Conservation (phyloP, 1,284 basidiomycete genomes). For the Ustilago hordei region DNA sequence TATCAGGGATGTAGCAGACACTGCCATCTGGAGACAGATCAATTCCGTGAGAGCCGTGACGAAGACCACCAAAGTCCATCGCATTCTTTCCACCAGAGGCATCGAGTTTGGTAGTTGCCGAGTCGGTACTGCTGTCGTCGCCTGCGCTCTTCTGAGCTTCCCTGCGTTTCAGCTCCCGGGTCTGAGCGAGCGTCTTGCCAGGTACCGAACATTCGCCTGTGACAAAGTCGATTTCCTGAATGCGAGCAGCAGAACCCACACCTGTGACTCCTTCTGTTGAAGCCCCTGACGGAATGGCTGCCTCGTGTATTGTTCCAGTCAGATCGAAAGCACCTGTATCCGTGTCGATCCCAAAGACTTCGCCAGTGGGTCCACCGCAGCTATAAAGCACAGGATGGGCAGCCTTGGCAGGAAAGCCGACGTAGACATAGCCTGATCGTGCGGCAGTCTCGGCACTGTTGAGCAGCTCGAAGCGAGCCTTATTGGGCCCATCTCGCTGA, state of each 20-base stretch:
- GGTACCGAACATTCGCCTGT: constrained; percentile 47
- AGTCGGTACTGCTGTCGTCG: neutral
- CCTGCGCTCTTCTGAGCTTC: neutral
- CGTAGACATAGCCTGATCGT: constrained; percentile 52
- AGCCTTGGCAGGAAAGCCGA: constrained; percentile 28
- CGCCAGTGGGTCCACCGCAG: constrained; percentile 70
- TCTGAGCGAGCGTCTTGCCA: constrained; percentile 39
- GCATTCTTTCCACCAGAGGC: constrained; percentile 39
- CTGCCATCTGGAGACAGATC: constrained; percentile 34
- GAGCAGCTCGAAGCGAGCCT: constrained; percentile 36
- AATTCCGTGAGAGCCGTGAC: constrained; percentile 43
- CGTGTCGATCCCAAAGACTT: constrained; percentile 67
- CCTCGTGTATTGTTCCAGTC: constrained; percentile 22
- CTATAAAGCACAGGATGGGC: constrained; percentile 69
- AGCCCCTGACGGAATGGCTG: constrained; percentile 12
- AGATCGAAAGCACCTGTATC: constrained; percentile 62
- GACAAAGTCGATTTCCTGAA: constrained; percentile 66
- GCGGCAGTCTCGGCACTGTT: constrained; percentile 52
- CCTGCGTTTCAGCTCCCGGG: constrained; percentile 9
- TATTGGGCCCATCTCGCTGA: constrained; percentile 6
- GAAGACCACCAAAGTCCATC: constrained; percentile 56
- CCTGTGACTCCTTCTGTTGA: constrained; percentile 28
- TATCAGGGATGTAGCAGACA: constrained; percentile 37
- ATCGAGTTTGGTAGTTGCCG: constrained; percentile 25
- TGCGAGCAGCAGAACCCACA: constrained; percentile 38